phyloP scores from a whole-genome alignment of 352 stramenopile species.

The Sclerospora graminicola region DNA sequence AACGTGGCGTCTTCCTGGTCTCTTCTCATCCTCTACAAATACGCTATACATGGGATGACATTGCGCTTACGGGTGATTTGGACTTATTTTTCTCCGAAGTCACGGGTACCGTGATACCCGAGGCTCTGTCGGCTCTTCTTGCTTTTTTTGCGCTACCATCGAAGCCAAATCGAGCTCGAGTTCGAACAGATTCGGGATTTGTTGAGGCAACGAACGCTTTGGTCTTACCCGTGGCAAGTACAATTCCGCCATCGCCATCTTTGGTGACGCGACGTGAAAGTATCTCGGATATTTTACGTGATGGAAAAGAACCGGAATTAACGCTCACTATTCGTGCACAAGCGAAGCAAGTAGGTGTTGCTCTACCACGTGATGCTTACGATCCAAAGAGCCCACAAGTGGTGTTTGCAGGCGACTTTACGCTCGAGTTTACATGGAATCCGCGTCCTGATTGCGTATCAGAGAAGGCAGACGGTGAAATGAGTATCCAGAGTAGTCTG shows the following conservation, averaged over 20 bases:
- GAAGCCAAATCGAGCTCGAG: conserved; percentile 2
- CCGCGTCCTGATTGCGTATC: conserved; percentile 14
- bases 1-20: conserved; percentile 24
- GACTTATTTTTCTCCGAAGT: conserved; percentile 40
- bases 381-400: conserved; percentile 32
- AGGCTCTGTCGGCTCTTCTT: conserved; percentile 30
- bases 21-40: conserved; percentile 34
- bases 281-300: conserved; percentile 40
- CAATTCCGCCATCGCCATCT: conserved; percentile 8
- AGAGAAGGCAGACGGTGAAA: conserved; percentile 17
- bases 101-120: conserved; percentile 41
- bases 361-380: conserved; percentile 44
- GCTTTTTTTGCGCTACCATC: conserved; percentile 48
- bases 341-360: conserved; percentile 40
- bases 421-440: conserved; percentile 41
- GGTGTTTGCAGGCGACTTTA: conserved; percentile 45
- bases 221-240: neutral
- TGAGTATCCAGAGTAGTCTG: conserved; percentile 67
- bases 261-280: conserved; percentile 29
- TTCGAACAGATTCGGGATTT: neutral
- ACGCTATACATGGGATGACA: conserved; percentile 53
- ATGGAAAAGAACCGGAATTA: conserved; percentile 31
- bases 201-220: conserved; percentile 1
- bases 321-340: conserved; percentile 33
- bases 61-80: conserved; percentile 28